A percentile compares a stretch with the other conserved stretches of the same genome.
phyloP scores from a whole-genome alignment of 1,284 basidiomycete genomes.

The Retiboletus fuscus region DNA sequence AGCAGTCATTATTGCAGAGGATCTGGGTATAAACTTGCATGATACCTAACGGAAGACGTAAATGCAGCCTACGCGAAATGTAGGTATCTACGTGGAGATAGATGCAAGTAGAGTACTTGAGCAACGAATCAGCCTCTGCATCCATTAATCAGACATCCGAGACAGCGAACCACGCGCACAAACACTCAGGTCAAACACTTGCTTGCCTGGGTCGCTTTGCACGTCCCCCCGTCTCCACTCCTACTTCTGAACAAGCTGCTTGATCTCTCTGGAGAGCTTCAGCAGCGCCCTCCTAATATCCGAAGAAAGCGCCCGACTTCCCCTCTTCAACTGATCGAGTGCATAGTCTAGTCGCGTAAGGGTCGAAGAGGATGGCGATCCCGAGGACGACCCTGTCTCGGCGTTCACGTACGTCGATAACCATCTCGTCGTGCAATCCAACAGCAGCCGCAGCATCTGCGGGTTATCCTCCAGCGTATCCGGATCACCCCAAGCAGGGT shows the following conservation, averaged over 20 bases:
- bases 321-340: conserved; percentile 6
- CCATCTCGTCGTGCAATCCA: conserved; percentile 20
- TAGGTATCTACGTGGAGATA: not conserved
- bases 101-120: not conserved
- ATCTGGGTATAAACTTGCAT: conserved; percentile 31
- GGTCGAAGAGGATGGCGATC: not conserved
- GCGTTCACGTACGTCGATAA: conserved; percentile 3
- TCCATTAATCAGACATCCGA: not conserved
- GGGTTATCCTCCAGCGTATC: conserved; percentile 24
- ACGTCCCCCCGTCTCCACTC: no score
- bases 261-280: conserved; percentile 50
- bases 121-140: not conserved
- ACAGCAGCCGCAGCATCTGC: conserved; percentile 17
- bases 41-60: no score
- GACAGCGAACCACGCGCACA: not conserved
- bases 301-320: conserved; percentile 4
- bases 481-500: conserved; percentile 16
- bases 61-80: no score
- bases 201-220: no score
- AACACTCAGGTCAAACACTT: not conserved
- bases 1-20: conserved; percentile 44
- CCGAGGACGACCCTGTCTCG: not conserved
- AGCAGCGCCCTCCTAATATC: conserved; percentile 19
- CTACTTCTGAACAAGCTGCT: conserved; percentile 42
- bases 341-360: conserved; percentile 4